A percentile compares a stretch with the other conserved stretches of the same genome.
Conservation (phyloP, 176 grass and related monocot species). For the Echinochloa phyllopogon region DNA sequence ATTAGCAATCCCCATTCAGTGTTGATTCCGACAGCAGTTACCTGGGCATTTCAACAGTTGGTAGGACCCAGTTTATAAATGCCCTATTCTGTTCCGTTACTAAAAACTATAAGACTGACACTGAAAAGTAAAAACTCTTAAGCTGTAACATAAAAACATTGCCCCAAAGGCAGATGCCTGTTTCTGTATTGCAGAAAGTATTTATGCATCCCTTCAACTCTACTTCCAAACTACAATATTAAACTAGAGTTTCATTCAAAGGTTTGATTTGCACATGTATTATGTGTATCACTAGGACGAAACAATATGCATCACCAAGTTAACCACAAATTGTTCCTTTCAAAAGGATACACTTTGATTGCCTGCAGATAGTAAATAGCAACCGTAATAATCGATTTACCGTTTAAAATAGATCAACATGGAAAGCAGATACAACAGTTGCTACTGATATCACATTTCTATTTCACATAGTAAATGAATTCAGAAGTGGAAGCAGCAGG, state of each 20-base stretch:
- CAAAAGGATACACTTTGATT: not conserved
- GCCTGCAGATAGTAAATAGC: not conserved
- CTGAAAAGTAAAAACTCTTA: not conserved
- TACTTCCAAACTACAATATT: not conserved
- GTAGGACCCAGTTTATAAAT: conserved; percentile 12
- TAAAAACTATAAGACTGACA: not conserved
- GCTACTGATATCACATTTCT: not conserved
- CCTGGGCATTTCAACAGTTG: conserved; percentile 52
- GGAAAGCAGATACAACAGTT: not conserved
- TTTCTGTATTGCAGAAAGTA: not conserved
- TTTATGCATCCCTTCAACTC: not conserved
- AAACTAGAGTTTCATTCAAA: not conserved
- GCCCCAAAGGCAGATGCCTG: not conserved
- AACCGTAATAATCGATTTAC: not conserved
- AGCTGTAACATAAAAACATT: not conserved
- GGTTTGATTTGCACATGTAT: not conserved
- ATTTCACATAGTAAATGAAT: not conserved
- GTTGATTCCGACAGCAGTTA: conserved; percentile 90
- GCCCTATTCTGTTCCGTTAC: not conserved
- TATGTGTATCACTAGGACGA: not conserved
- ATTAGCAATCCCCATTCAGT: conserved; percentile 96
- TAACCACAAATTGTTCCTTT: not conserved
- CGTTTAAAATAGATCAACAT: not conserved
- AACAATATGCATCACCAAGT: not conserved
- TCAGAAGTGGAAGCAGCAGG: not conserved